These are phyloP conservation scores for Periconia macrospinosa DNA, from an alignment of 2,329 filamentous ascomycete genomes.

Conservation along the genomic window DNA sequence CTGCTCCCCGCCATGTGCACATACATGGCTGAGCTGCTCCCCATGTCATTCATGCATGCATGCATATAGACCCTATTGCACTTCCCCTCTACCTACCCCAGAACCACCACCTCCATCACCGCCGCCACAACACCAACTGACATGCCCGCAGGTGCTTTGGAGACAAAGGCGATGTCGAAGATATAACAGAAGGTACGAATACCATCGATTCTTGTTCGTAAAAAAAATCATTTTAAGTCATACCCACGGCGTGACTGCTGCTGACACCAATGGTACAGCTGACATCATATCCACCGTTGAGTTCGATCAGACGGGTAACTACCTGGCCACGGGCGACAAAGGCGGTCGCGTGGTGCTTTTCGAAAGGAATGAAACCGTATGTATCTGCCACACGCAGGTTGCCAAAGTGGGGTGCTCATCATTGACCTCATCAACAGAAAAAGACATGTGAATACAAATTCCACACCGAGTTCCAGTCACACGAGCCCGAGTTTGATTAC, in stretches of 20 bases:
- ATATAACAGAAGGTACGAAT: slow-evolving; percentile 86
- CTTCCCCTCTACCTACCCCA: neutral
- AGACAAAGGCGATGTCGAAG: slow-evolving; percentile 98
- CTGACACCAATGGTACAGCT: slow-evolving; percentile 52
- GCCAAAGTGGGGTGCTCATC: neutral
- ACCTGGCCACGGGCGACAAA: slow-evolving; percentile 87
- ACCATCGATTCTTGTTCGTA: neutral
- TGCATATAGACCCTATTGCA: too few species aligned
- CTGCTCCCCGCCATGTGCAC: neutral
- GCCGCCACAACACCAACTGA: slow-evolving; percentile 20
- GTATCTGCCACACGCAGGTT: slow-evolving; percentile 33
- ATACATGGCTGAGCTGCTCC: neutral
- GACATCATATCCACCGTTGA: slow-evolving; percentile 92
- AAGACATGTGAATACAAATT: slow-evolving; percentile 99
- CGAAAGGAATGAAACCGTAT: slow-evolving; percentile 92
- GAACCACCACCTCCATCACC: neutral
- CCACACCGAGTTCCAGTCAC: slow-evolving; percentile 98
- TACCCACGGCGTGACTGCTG: slow-evolving; percentile 4
- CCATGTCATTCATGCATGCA: neutral
- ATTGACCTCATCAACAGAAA: slow-evolving; percentile 64
- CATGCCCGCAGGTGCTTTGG: slow-evolving; percentile 81
- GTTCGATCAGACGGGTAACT: slow-evolving; percentile 88
- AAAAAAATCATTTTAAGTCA: neutral
- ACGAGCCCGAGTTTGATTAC: slow-evolving; percentile 99
- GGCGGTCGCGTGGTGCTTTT: slow-evolving; percentile 83